Conservation (phyloP, 2,329 filamentous ascomycete species). For the Cordyceps cateniannulata region DNA sequence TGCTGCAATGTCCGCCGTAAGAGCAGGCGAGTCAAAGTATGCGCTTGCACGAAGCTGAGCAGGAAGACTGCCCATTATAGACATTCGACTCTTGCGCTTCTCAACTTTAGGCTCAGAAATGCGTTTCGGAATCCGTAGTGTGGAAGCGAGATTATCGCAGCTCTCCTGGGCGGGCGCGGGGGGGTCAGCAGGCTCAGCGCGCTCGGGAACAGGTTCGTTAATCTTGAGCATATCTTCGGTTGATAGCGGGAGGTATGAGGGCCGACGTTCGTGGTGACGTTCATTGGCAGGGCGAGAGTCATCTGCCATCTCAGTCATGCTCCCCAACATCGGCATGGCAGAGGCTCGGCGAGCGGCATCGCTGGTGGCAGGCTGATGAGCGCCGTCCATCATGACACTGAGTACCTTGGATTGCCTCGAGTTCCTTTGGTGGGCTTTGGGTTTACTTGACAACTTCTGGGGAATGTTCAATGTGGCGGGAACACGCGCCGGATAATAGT, state of each 20-base stretch:
- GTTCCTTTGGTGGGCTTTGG: slow-evolving; percentile 57
- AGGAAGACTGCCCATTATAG: slow-evolving; percentile 46
- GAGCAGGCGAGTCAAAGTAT: slow-evolving; percentile 71
- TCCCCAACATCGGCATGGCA: slow-evolving; percentile 17
- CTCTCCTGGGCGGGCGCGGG: slow-evolving; percentile 4
- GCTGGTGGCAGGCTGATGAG: slow-evolving; percentile 11
- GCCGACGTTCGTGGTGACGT: slow-evolving; percentile 21
- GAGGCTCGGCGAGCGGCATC: slow-evolving; percentile 18
- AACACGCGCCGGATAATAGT: slow-evolving; percentile 92
- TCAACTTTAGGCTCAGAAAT: slow-evolving; percentile 26
- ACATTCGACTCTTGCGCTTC: slow-evolving; percentile 28
- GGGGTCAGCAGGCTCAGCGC: background rate
- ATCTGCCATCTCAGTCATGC: slow-evolving; percentile 14
- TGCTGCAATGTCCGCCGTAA: slow-evolving; percentile 45
- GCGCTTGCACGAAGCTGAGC: slow-evolving; percentile 84
- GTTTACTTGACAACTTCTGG: slow-evolving; percentile 72
- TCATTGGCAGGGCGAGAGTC: slow-evolving; percentile 39
- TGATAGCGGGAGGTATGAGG: slow-evolving; percentile 11
- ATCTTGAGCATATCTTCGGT: slow-evolving; percentile 8
- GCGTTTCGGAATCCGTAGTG: slow-evolving; percentile 28
- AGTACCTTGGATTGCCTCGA: slow-evolving; percentile 69
- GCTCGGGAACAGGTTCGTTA: background rate
- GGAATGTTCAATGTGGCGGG: slow-evolving; percentile 90
- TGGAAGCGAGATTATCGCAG: slow-evolving; percentile 13
- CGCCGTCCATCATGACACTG: slow-evolving; percentile 44